Percentiles rank a stretch among this genome's conserved stretches.
These are phyloP conservation scores for Senna siamea DNA, from an alignment of 306 rosid species.

Conservation along the genomic window DNA sequence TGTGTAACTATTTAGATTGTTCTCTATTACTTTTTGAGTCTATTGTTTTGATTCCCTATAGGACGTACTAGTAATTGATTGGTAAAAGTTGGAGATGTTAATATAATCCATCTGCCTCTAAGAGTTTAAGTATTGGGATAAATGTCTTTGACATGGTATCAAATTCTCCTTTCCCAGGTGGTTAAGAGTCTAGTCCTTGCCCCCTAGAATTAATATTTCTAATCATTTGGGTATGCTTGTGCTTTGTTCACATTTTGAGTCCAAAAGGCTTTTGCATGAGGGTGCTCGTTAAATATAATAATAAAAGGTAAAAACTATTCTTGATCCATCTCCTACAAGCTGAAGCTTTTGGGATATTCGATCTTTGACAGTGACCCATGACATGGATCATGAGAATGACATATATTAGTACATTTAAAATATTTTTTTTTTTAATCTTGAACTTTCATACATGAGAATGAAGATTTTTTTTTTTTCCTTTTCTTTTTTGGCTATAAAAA, in stretches of 20 bases:
- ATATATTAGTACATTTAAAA: neutral
- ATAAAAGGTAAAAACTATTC: neutral
- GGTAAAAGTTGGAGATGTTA: neutral
- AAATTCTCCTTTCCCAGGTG: neutral
- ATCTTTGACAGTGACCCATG: neutral
- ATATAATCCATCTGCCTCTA: neutral
- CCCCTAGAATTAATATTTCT: neutral
- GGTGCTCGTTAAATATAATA: neutral
- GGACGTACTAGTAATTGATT: neutral
- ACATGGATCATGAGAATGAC: constrained; percentile 12
- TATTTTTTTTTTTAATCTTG: constrained; percentile 18
- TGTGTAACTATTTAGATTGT: neutral
- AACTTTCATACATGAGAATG: neutral
- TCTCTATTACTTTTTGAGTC: neutral
- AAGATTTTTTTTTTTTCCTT: constrained; percentile 2
- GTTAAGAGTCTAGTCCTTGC: neutral
- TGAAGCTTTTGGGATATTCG: neutral
- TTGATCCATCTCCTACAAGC: neutral
- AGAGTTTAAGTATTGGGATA: constrained; percentile 2
- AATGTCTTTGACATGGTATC: neutral
- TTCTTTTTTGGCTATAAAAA: constrained; percentile 5
- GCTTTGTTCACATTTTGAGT: neutral
- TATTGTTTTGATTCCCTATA: neutral
- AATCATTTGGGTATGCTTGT: neutral
- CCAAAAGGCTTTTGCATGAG: neutral